These are phyloP conservation scores for Phymatotrichopsis omnivora DNA, from an alignment of 2,329 filamentous ascomycete species.

Conservation along the genomic window DNA sequence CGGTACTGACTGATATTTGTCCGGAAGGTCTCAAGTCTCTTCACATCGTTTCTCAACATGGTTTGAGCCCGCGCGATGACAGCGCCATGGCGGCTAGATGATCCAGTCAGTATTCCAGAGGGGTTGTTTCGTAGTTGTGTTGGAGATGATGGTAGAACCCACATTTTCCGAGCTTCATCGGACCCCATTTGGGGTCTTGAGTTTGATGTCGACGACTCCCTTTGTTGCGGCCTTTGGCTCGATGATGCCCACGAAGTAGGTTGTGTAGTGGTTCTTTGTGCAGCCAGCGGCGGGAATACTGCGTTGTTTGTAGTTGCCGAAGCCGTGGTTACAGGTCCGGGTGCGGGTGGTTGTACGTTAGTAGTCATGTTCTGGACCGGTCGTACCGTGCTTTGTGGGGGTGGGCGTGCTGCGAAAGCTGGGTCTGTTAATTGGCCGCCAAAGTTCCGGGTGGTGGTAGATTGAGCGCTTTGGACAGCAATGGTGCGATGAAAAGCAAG, in stretches of 20 bases:
- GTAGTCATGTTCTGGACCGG: constrained; percentile 26
- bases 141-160: too few species aligned
- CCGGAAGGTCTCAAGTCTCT: constrained; percentile 70
- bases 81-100: constrained; percentile 49
- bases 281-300: constrained; percentile 10
- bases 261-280: not conserved
- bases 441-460: constrained; percentile 68
- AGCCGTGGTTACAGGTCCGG: constrained; percentile 29
- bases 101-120: constrained; percentile 5
- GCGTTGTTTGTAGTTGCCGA: constrained; percentile 20
- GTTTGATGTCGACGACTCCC: too few species aligned
- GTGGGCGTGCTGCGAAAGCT: constrained; percentile 39
- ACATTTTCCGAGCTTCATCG: constrained; percentile 17
- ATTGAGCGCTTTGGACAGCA: constrained; percentile 80
- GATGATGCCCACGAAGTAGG: too few species aligned
- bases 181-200: too few species aligned
- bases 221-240: too few species aligned
- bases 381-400: constrained; percentile 26
- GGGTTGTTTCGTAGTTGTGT: constrained; percentile 2
- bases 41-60: constrained; percentile 64
- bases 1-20: constrained; percentile 69
- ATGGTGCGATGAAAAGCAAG: constrained; percentile 84
- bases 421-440: constrained; percentile 62
- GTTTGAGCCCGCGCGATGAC: constrained; percentile 78
- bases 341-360: constrained; percentile 31